Evolutionary conservation across 371 early-diverging fungal species (phyloP), one percentile per base, ranked within the genome.

Genomic region (Mortierella sp.): DNA sequence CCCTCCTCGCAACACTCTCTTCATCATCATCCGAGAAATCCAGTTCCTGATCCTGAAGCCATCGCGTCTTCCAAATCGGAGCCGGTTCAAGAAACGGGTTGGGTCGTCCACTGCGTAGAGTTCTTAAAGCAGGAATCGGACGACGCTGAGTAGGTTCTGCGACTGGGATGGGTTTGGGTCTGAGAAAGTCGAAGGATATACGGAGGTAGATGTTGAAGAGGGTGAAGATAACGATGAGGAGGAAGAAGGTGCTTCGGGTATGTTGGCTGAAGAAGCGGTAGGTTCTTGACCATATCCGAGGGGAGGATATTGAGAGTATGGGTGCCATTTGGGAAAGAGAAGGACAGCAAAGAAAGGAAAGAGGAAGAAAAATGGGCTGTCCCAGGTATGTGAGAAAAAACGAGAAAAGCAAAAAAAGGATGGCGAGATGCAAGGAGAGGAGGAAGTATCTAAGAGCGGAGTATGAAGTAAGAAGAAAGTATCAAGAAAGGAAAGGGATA

Each of bases 71-170:
- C 79, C 79, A 82, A 0, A 6, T 34, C 0, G 74, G 72, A 14
- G n/a, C 69, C 2, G 59, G 44, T 40, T 34, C 40, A 4, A 37
- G 6, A 14, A 28, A 28, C 14, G 69, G 55, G 43, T 74, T 72
- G 19, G 1, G 69, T 9, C 78, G 28, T 2, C 78, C 77, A 46
- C 26, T 53, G 9, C 70, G 54, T 3, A 69, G 48, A 6, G 53
- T 48, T 28, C 0, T 37, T 11, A 28, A 71, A 64, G 5, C 59
- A 28, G 31, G 28, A 31, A 71, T 53, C 6, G 31, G 34, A 31
- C 48, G 72, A 24, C 77, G 81, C 46, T 78, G n/a, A 54, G 75
- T 40, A 26, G 75, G 75, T 19, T 76, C 53, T 73, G 72, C 71
- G 10, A 71, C 51, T 51, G 69, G 26, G 14, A 44, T 21, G 5